Evolutionary conservation across 345 rosid genomes (phyloP).

Genomic region (Leavenworthia alabamica): DNA sequence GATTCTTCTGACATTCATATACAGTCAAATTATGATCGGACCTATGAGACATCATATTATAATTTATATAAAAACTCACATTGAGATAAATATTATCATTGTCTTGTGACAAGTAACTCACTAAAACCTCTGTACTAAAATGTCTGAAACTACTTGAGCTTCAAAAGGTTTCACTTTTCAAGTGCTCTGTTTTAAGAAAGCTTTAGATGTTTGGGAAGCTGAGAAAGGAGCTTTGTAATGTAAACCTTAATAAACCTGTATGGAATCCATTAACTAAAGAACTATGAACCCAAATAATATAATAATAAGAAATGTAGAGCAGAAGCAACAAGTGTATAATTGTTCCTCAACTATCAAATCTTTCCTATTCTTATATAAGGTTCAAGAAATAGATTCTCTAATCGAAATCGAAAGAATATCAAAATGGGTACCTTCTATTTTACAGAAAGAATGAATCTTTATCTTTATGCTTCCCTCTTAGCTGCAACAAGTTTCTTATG

Average conservation of each 20-base stretch:
- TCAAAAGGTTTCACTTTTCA: too few species aligned
- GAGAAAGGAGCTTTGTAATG: neutral
- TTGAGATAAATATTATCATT: neutral
- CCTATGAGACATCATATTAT: conserved; percentile 10
- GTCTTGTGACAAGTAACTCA: conserved; percentile 1
- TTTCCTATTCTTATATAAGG: conserved; percentile 13
- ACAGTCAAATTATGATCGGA: too few species aligned
- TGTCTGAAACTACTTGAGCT: too few species aligned
- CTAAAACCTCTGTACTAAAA: too few species aligned
- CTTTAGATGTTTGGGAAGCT: neutral
- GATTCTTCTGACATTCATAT: too few species aligned
- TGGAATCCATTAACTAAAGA: too few species aligned
- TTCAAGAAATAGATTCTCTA: conserved; percentile 23
- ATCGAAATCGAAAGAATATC: conserved; percentile 24
- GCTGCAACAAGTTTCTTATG: conserved; percentile 26
- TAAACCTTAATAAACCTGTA: too few species aligned
- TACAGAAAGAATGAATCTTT: conserved; percentile 32
- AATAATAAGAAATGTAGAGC: neutral
- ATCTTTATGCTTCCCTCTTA: neutral
- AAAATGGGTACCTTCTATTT: conserved; percentile 31
- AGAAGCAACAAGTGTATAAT: conserved; percentile 21
- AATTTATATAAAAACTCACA: conserved; percentile 1
- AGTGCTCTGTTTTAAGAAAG: conserved; percentile 21
- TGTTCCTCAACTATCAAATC: conserved; percentile 26
- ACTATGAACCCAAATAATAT: conserved; percentile 1